Conservation (phyloP, 2,329 filamentous ascomycete species). For the Microsporum audouinii region DNA sequence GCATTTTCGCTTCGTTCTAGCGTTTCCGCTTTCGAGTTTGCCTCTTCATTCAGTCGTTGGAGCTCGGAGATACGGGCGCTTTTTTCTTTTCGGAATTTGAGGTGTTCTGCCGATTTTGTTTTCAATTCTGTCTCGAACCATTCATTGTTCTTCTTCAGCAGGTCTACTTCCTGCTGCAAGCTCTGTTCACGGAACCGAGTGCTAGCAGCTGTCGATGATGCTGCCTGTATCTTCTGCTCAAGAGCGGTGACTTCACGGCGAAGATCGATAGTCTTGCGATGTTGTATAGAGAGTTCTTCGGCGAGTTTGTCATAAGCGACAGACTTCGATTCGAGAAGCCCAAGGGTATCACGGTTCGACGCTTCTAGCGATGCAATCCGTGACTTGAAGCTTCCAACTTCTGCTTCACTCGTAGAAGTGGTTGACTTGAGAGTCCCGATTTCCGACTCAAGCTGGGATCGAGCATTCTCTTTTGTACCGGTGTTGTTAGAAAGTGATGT, state of each 20-base stretch:
- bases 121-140: constrained; percentile 89
- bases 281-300: constrained; percentile 75
- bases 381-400: constrained; percentile 62
- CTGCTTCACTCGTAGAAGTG: constrained; percentile 53
- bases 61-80: constrained; percentile 77
- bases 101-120: constrained; percentile 73
- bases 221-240: constrained; percentile 72
- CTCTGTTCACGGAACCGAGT: constrained; percentile 85
- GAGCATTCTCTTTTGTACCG: constrained; percentile 53
- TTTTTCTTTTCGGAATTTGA: constrained; percentile 92
- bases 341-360: constrained; percentile 81
- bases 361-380: constrained; percentile 80
- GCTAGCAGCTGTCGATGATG: constrained; percentile 66
- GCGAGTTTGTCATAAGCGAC: constrained; percentile 74
- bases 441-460: constrained; percentile 68
- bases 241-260: constrained; percentile 69
- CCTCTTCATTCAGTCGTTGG: constrained; percentile 79
- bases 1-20: constrained; percentile 69
- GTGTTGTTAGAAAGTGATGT: constrained; percentile 5
- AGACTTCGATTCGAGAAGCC: constrained; percentile 81
- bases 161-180: constrained; percentile 78
- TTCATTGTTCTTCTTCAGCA: constrained; percentile 79
- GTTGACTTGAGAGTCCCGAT: constrained; percentile 66
- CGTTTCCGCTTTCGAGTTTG: constrained; percentile 62
- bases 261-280: constrained; percentile 75